These are phyloP conservation scores for Talaromyces borbonicus DNA, from an alignment of 495 filamentous ascomycete genomes.

Conservation along the genomic window DNA sequence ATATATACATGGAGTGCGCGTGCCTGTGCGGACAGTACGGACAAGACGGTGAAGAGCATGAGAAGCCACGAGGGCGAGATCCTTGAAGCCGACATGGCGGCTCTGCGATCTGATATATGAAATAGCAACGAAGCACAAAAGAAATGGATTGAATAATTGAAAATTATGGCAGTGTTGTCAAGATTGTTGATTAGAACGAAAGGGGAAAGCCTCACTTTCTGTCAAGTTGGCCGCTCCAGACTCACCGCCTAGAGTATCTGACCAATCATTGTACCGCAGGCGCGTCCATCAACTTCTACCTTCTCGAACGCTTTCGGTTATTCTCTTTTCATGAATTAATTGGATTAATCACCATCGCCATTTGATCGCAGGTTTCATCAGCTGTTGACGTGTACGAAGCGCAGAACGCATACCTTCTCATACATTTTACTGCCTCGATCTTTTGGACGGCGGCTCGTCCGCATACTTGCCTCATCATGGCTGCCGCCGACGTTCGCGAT, in stretches of 20 bases:
- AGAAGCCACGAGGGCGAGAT: slow-evolving; percentile 33
- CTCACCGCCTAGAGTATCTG: background rate
- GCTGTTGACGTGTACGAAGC: no score
- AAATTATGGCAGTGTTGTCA: background rate
- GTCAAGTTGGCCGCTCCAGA: slow-evolving; percentile 7
- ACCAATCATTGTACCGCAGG: background rate
- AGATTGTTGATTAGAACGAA: slow-evolving; percentile 1
- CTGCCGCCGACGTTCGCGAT: slow-evolving; percentile 78
- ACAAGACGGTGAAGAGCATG: slow-evolving; percentile 25
- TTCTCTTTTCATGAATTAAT: no score
- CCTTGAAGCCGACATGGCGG: slow-evolving; percentile 23
- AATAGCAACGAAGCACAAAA: background rate
- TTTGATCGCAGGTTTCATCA: no score
- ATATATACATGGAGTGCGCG: slow-evolving; percentile 94
- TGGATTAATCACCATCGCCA: no score
- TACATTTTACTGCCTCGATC: no score
- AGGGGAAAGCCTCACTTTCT: slow-evolving; percentile 6
- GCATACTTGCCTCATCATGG: slow-evolving; percentile 40
- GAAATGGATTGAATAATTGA: background rate
- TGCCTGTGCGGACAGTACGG: slow-evolving; percentile 43
- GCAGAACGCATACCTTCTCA: no score
- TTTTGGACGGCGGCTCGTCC: slow-evolving; percentile 5
- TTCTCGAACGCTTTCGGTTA: no score
- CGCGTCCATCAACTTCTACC: background rate
- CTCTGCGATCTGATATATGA: background rate